A percentile compares a stretch with the other conserved stretches of the same genome.
Evolutionary conservation across 495 filamentous ascomycete genomes (phyloP).

Genomic region (Neurospora sp.): DNA sequence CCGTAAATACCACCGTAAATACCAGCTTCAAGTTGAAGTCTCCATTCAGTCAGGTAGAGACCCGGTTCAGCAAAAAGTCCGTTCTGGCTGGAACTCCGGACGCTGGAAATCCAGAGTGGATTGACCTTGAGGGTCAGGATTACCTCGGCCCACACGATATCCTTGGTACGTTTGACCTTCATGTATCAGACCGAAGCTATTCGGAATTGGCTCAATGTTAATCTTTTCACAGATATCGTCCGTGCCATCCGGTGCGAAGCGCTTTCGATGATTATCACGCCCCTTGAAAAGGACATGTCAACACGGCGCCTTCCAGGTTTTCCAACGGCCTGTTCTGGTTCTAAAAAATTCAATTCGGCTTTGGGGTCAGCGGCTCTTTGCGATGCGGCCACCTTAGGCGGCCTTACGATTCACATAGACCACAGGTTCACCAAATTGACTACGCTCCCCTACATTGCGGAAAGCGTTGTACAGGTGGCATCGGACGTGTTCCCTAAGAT

Average conservation of each 20-base stretch:
- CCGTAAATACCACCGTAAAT: neutral
- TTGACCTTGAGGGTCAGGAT: neutral
- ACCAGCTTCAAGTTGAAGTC: neutral
- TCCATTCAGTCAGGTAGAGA: neutral
- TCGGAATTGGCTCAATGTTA: too few relatives aligned
- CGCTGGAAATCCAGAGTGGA: neutral
- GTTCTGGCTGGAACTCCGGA: accelerated
- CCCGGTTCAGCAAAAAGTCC: neutral
- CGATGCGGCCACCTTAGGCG: neutral
- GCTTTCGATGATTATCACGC: neutral
- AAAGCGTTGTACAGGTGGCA: neutral
- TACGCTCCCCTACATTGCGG: neutral
- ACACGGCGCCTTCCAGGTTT: accelerated
- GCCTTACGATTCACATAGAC: neutral
- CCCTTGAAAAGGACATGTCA: neutral
- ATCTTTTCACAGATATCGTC: neutral
- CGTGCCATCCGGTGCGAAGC: neutral
- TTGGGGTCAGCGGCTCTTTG: neutral
- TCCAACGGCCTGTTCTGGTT: neutral
- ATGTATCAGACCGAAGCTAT: neutral
- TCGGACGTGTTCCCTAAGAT: neutral
- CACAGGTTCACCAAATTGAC: too few relatives aligned
- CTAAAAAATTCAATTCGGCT: neutral
- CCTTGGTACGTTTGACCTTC: neutral
- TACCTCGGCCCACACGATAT: neutral